Evolutionary conservation across 2,329 filamentous ascomycete species (phyloP).

Genomic region (Calonectria pseudoreteaudii): DNA sequence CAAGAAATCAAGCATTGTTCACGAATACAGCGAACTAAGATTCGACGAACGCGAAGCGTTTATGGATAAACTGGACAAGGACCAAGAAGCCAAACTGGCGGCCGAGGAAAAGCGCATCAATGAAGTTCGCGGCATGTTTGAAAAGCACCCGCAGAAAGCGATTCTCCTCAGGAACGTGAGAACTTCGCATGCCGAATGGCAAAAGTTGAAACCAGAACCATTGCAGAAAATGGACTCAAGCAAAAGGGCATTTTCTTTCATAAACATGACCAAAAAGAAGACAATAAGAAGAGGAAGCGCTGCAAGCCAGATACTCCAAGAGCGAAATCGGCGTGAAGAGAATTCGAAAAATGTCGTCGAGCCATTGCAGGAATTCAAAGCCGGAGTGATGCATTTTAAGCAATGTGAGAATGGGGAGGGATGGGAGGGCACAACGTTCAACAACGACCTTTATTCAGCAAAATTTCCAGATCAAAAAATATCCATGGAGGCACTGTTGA

Average conservation of each 20-base stretch:
- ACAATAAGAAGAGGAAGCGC: background rate
- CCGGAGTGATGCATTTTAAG: constrained; percentile 1
- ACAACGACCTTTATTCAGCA: background rate
- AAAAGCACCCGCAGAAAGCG: background rate
- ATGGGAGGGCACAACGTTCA: background rate
- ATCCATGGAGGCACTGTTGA: background rate
- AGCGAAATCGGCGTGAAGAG: background rate
- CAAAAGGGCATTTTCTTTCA: background rate
- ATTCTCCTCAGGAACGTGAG: background rate
- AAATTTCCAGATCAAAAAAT: constrained; percentile 5
- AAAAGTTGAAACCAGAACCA: background rate
- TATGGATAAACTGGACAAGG: background rate
- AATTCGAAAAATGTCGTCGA: background rate
- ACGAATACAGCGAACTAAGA: background rate
- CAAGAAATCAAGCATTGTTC: background rate
- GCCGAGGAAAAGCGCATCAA: background rate
- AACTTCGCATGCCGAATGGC: background rate
- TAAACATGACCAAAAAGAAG: background rate
- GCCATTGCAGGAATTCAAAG: background rate
- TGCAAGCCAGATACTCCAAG: background rate
- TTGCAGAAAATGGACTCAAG: background rate
- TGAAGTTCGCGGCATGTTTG: background rate
- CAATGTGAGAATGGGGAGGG: background rate
- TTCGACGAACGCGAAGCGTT: background rate
- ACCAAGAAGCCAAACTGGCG: background rate